Base-by-base conservation (phyloP, 257 asterid genomes). In the Jasminum sambac region DNA sequence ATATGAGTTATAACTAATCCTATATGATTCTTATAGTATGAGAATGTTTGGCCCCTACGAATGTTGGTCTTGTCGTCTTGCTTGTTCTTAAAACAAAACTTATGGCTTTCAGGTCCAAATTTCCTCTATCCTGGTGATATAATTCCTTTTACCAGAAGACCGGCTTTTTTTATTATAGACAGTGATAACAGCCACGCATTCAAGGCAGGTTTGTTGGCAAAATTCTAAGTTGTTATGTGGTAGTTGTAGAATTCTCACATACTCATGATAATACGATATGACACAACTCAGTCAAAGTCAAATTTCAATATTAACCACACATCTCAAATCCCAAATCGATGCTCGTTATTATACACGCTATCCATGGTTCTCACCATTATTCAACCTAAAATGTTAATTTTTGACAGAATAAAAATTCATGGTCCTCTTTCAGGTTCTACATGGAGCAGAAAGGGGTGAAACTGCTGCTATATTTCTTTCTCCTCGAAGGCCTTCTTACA, bases 181-280 rank as follows among this genome's bases (percentile, higher is more conserved):
- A 94, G 99, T 64, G 88, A 94, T 77, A 86, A 77, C 85, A 91
- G 99, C 95, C 88, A 94, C 82, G 92, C 91, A 86, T 94, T 94
- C 99, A 91, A 94, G 99, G 99, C 99, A 94, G 99, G 99, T 94
- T 94, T 91, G 96, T 91, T 87, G 81, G 24, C 46, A 58, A 24
- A 65, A 60, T 62, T 50, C 39, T 74, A 64, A 39, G 63, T 67
- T 64, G 46, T 37, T 38, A 68, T 61, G 71, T 61, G 69, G 80
- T 75, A 78, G 60, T 66, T 74, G 34, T 5, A 43, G 19, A 39
- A 63, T 63, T 69, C 73, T 61, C n/a, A n/a, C n/a, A n/a, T n/a
- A n/a, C n/a, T n/a, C n/a, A n/a, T n/a, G n/a, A n/a, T n/a, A n/a
- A n/a, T n/a, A n/a, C n/a, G n/a, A n/a, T n/a, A 30, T 1, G 36